Conservation (phyloP, 2,329 filamentous ascomycete genomes). For the Aspergillus sp. region DNA sequence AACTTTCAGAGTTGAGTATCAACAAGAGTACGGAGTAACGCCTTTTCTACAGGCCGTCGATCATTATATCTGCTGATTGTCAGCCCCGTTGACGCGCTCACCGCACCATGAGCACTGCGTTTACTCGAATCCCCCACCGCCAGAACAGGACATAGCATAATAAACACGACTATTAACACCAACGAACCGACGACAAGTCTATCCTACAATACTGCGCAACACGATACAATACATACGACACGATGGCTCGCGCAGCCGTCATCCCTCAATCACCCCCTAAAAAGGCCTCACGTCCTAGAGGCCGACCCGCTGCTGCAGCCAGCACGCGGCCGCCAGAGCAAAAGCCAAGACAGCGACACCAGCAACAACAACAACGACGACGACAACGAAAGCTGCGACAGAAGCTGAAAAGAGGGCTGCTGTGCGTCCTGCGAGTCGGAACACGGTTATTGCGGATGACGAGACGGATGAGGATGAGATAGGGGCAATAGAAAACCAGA, state of each 20-base stretch:
- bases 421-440: slow-evolving; percentile 1
- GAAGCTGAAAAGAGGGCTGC: slow-evolving; percentile 4
- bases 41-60: too few species aligned
- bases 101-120: too few species aligned
- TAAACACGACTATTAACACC: too few species aligned
- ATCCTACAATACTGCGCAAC: too few species aligned
- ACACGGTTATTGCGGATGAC: slow-evolving; percentile 4
- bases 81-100: too few species aligned
- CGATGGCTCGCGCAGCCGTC: slow-evolving; percentile 20
- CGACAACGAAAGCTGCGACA: slow-evolving; percentile 5
- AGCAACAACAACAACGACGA: slow-evolving; percentile 4
- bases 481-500: slow-evolving; percentile 8
- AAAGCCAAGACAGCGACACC: slow-evolving; percentile 2
- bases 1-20: too few species aligned
- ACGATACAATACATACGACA: too few species aligned
- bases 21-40: too few species aligned
- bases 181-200: too few species aligned
- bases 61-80: too few species aligned
- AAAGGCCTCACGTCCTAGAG: slow-evolving; percentile 13
- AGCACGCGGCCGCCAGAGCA: slow-evolving; percentile 1
- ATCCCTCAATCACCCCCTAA: slow-evolving; percentile 16
- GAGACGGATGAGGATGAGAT: slow-evolving; percentile 20
- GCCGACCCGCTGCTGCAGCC: slow-evolving; percentile 2
- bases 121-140: too few species aligned
- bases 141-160: too few species aligned